phyloP scores from a whole-genome alignment of 2,329 filamentous ascomycete species.

The Cordyceps pruinosa region DNA sequence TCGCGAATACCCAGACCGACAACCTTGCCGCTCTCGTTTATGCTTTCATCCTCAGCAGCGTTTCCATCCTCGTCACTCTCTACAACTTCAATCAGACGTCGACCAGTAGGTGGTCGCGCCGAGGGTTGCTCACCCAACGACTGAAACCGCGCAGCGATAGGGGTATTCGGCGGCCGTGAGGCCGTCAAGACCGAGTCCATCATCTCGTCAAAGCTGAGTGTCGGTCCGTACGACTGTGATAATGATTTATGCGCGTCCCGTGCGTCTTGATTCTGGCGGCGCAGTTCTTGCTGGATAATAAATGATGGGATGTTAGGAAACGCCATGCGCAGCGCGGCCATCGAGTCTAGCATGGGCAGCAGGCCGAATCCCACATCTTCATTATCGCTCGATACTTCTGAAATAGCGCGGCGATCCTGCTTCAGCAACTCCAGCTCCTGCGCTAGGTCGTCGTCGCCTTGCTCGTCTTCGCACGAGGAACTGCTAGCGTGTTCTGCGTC shows the following conservation, averaged over 20 bases:
- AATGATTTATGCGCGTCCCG: slow-evolving; percentile 33
- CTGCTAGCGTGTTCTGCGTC: slow-evolving; percentile 1
- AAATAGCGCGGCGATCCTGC: slow-evolving; percentile 9
- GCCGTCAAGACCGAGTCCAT: slow-evolving; percentile 23
- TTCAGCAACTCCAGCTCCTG: slow-evolving; percentile 9
- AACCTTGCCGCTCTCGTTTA: not conserved
- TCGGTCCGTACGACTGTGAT: slow-evolving; percentile 24
- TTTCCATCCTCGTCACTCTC: slow-evolving; percentile 7
- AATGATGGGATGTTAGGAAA: slow-evolving; percentile 35
- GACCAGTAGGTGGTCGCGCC: not conserved
- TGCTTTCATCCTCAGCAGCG: not conserved
- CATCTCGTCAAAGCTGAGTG: slow-evolving; percentile 27
- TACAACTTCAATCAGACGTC: slow-evolving; percentile 15
- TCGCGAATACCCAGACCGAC: not conserved
- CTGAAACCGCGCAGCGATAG: not conserved
- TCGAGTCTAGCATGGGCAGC: slow-evolving; percentile 9
- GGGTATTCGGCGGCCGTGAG: not conserved
- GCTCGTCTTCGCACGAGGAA: slow-evolving; percentile 6
- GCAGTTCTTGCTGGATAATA: slow-evolving; percentile 30
- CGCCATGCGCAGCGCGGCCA: slow-evolving; percentile 32
- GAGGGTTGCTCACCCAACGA: not conserved
- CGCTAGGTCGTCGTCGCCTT: slow-evolving; percentile 4
- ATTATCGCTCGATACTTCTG: slow-evolving; percentile 14
- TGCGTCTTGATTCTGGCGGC: slow-evolving; percentile 27
- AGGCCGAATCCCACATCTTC: slow-evolving; percentile 6